Evolutionary conservation across 495 filamentous ascomycete species (phyloP).

Genomic region (Lineolata rhizophorae): DNA sequence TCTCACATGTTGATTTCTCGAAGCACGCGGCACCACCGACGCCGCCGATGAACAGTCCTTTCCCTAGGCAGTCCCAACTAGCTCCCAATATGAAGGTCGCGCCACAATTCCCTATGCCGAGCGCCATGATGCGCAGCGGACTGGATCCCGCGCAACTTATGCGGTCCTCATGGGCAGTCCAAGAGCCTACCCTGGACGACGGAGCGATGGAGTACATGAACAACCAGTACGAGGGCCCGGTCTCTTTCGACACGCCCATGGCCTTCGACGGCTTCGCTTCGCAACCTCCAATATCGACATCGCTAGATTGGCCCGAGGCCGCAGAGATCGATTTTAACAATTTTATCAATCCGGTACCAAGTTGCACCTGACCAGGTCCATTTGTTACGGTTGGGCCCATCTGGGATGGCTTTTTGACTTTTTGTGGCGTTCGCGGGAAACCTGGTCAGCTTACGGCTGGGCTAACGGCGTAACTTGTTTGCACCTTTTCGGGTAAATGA

Average conservation of each 20-base stretch:
- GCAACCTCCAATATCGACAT: conserved; percentile 2
- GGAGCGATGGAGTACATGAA: conserved; percentile 1
- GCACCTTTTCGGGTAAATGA: too few relatives aligned
- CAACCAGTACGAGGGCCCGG: conserved; percentile 8
- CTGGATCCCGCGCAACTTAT: conserved; percentile 7
- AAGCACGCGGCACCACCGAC: conserved; percentile 11
- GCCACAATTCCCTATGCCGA: conserved; percentile 2
- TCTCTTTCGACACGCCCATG: conserved; percentile 7
- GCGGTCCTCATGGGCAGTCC: conserved; percentile 1
- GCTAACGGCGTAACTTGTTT: too few relatives aligned
- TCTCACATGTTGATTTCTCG: too few relatives aligned
- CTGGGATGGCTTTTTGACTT: too few relatives aligned
- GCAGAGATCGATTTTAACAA: conserved; percentile 11
- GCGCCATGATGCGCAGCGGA: conserved; percentile 5
- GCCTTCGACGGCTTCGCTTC: conserved; percentile 1
- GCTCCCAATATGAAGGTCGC: conserved; percentile 5
- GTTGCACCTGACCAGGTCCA: too few relatives aligned
- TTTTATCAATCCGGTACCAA: too few relatives aligned
- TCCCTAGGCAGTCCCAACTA: conserved; percentile 10
- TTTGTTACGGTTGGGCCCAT: too few relatives aligned
- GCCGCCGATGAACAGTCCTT: conserved; percentile 13
- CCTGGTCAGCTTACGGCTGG: too few relatives aligned
- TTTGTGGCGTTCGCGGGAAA: too few relatives aligned
- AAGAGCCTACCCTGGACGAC: not conserved
- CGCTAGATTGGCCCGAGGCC: conserved; percentile 10